Evolutionary conservation across 495 filamentous ascomycete species (phyloP), one percentile per base, ranked within the genome.

Genomic region (Trichoderma orchidacearum): DNA sequence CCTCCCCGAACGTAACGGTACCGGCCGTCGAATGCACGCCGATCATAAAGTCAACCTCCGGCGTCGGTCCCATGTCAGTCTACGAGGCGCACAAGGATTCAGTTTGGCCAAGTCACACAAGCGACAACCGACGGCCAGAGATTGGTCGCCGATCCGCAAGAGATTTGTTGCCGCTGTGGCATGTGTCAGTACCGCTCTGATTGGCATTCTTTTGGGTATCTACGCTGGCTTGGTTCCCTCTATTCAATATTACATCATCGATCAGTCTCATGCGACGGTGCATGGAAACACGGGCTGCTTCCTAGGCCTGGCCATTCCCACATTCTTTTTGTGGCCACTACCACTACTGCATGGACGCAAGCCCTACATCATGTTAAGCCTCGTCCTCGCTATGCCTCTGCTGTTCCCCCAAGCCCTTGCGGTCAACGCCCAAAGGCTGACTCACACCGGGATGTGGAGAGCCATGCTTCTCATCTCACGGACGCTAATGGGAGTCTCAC

Each of bases 271-370:
- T 60, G 78, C 80, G 56, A 75, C 80, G 6, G 85, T 87, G 31
- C 70, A 87, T 11, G 86, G 86, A 17, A 89, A 89, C 63, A 79
- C 85, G n/a, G 72, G 80, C 18, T 75, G 89, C 55, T 88, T 84
- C 59, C 60, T 84, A 28, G 84, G 85, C 12, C 71, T 89, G 38
- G 81, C 84, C 0, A 69, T 89, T 30, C 75, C 85, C 1, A 87
- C 80, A 2, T 74, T 86, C 30, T 62, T 87, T 29, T 80, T 80
- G 62, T 90, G 86, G 85, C 85, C 86, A 1, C 68, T 90, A 7
- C 82, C 86, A 8, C 68, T 90, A n/a, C 73, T 90, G 1, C 85
- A 89, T 64, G 86, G 86, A 17, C 77, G 85, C 31, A 89, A 89
- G 66, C 82, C 84, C 7, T 90, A 90, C 64, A 81, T 81, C 32